Evolutionary conservation across 1,139 yeast species (phyloP), one percentile per base, ranked within the genome.

Genomic region (Pichia sp.): DNA sequence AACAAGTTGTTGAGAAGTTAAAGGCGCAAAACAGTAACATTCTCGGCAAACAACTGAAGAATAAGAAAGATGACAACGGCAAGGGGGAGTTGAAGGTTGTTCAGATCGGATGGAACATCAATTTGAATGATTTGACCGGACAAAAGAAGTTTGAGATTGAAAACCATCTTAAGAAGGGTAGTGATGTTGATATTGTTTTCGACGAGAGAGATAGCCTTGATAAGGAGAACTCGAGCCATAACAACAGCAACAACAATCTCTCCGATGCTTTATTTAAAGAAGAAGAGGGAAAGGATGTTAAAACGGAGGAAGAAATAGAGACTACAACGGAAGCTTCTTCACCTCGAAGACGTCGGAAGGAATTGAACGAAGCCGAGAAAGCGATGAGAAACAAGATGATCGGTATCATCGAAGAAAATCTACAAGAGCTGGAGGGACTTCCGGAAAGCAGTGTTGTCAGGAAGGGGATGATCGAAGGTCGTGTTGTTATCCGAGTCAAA

Each of bases 61-160:
- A 46, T 19, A 48, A 46, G 21, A 55, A 47, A 19, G 55, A 55
- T 21, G 70, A 66, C 9, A 58, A 57, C 9, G 60, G 62, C 40
- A 47, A 62, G 7, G 33, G n/a, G 1, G 50, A 44, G 17, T 3
- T 42, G 4, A 74, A 74, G 50, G 60, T 65, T 35, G 61, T 75
- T 20, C 69, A 68, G 45, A 55, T 75, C 7, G 67, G 76, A 3
- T 74, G 79, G 79, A 69, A 68, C 39, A 74, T 74, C 8, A 68
- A 68, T 11, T 59, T 62, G 22, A 67, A 67, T 38, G 79, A 74
- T 57, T 57, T 74, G 27, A 56, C 53, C n/a, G 67, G 68, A 20
- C 79, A 74, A 47, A 75, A 74, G 53, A 60, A 63, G 3, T 67
- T 68, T 49, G 79, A 74, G 50, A 70, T 75, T n/a, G 53, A 59